Conservation (phyloP, 2,329 filamentous ascomycete genomes). For the Basipetospora chlamydospora region DNA sequence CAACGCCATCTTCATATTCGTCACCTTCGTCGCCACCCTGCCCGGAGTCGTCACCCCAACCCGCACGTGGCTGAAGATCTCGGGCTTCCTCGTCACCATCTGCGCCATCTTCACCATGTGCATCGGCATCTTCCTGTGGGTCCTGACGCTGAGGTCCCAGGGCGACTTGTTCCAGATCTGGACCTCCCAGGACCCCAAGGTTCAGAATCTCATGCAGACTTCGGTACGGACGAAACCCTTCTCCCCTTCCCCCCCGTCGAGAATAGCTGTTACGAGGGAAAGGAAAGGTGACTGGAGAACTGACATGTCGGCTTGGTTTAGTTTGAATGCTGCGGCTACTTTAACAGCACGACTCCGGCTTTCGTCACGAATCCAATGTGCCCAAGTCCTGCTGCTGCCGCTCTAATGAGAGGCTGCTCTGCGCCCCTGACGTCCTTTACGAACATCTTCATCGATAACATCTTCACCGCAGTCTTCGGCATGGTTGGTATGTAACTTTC, state of each 20-base stretch:
- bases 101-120: slow-evolving; percentile 50
- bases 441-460: slow-evolving; percentile 56
- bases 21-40: slow-evolving; percentile 54
- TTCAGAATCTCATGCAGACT: slow-evolving; percentile 57
- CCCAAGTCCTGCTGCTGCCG: slow-evolving; percentile 54
- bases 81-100: slow-evolving; percentile 48
- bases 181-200: slow-evolving; percentile 34
- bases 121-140: slow-evolving; percentile 56
- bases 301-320: slow-evolving; percentile 17
- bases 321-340: slow-evolving; percentile 72
- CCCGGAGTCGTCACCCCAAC: slow-evolving; percentile 56
- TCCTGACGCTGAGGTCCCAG: slow-evolving; percentile 56
- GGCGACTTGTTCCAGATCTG: slow-evolving; percentile 48
- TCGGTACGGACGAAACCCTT: slow-evolving; percentile 36
- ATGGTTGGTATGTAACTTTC: slow-evolving; percentile 45
- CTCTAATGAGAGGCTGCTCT: slow-evolving; percentile 55
- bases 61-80: slow-evolving; percentile 55
- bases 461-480: slow-evolving; percentile 70
- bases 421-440: slow-evolving; percentile 52
- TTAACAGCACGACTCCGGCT: slow-evolving; percentile 55
- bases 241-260: neutral
- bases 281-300: too few relatives aligned
- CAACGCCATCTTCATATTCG: slow-evolving; percentile 58
- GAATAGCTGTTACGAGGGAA: too few relatives aligned
- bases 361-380: slow-evolving; percentile 58